A percentile compares a stretch with the other conserved stretches of the same genome.
Evolutionary conservation across 1,284 basidiomycete species (phyloP).

Genomic region (Gymnopus androsaceus): DNA sequence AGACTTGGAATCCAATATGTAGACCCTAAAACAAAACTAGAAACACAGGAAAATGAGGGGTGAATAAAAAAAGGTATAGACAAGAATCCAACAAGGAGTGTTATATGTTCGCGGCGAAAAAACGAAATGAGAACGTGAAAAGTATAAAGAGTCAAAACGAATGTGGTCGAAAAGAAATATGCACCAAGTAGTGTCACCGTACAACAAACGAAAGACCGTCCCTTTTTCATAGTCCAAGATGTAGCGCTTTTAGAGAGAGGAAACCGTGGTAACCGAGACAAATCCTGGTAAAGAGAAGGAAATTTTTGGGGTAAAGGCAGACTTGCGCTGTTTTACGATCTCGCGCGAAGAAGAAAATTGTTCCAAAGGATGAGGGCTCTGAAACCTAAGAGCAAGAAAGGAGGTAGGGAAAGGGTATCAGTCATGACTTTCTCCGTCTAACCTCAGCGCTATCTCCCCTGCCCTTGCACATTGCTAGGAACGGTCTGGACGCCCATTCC

Average conservation of each 20-base stretch:
- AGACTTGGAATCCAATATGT: too few species aligned
- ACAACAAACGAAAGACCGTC: constrained; percentile 1
- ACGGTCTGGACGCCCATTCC: constrained; percentile 11
- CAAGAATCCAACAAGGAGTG: not conserved
- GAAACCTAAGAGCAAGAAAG: not conserved
- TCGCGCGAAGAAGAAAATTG: too few species aligned
- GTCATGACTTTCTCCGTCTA: not conserved
- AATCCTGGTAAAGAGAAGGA: not conserved
- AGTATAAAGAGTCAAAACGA: not conserved
- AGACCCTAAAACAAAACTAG: too few species aligned
- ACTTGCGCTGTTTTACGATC: too few species aligned
- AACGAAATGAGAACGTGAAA: not conserved
- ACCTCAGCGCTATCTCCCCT: not conserved
- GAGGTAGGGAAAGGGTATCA: not conserved
- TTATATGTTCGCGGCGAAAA: not conserved
- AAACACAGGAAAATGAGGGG: too few species aligned
- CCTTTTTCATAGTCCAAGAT: constrained; percentile 9
- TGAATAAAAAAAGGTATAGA: not conserved
- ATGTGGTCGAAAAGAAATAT: not conserved
- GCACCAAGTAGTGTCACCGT: not conserved
- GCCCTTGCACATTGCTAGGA: constrained; percentile 8
- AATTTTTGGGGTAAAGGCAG: too few species aligned
- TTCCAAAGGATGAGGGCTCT: too few species aligned
- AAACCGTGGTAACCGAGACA: constrained; percentile 1
- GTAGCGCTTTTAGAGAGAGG: not conserved